phyloP scores from a whole-genome alignment of 805 yeast genomes.

The Metschnikowia colocasiae region DNA sequence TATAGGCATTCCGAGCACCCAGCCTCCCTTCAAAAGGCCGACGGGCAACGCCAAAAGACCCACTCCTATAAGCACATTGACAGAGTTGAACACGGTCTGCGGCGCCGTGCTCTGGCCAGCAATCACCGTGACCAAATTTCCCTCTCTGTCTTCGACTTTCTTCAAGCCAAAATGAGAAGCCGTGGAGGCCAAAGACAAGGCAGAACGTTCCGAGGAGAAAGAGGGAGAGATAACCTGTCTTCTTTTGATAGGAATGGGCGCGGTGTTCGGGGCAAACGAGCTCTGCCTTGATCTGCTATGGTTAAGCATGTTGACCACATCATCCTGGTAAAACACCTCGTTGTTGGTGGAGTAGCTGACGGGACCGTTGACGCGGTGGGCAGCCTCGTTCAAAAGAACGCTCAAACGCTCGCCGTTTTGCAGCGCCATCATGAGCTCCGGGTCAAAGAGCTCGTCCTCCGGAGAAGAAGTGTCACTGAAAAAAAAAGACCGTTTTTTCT shows the following conservation, averaged over 20 bases:
- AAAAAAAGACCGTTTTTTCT: slow-evolving; percentile 62
- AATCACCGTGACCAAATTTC: slow-evolving; percentile 63
- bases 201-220: slow-evolving; percentile 41
- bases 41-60: slow-evolving; percentile 66
- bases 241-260: slow-evolving; percentile 25
- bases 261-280: slow-evolving; percentile 16
- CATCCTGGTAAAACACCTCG: slow-evolving; percentile 41
- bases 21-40: slow-evolving; percentile 62
- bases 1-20: slow-evolving; percentile 60
- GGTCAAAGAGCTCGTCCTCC: slow-evolving; percentile 64
- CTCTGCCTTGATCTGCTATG: slow-evolving; percentile 28
- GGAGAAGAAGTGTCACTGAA: slow-evolving; percentile 22
- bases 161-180: slow-evolving; percentile 54
- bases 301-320: slow-evolving; percentile 26
- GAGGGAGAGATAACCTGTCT: slow-evolving; percentile 37
- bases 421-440: slow-evolving; percentile 64
- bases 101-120: slow-evolving; percentile 81
- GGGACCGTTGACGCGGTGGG: slow-evolving; percentile 9
- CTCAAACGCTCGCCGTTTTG: slow-evolving; percentile 62
- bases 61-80: slow-evolving; percentile 64
- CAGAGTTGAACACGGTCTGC: slow-evolving; percentile 64
- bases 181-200: slow-evolving; percentile 33
- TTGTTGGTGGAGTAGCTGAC: slow-evolving; percentile 17
- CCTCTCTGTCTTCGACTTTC: slow-evolving; percentile 66
- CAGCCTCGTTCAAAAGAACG: slow-evolving; percentile 34